phyloP scores from a whole-genome alignment of 1,284 basidiomycete species.

The Ganoderma lucidum region DNA sequence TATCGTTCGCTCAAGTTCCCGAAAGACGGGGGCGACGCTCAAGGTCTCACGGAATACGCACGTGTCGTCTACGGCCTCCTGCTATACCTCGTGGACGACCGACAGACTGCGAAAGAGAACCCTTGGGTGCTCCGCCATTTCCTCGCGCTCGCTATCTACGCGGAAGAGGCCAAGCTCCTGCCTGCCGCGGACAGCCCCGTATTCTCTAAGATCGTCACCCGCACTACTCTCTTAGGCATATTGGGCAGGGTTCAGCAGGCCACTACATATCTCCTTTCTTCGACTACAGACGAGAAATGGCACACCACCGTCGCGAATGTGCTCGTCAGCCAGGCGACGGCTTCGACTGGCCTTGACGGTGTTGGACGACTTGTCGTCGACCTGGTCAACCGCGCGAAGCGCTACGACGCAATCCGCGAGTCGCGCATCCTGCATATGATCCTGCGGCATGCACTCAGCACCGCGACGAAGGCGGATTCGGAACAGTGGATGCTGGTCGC shows the following conservation, averaged over 20 bases:
- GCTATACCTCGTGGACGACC: constrained; percentile 66
- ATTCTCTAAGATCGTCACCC: constrained; percentile 52
- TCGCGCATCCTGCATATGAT: constrained; percentile 66
- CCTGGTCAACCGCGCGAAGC: constrained; percentile 46
- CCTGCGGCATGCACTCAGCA: constrained; percentile 67
- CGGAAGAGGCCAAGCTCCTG: constrained; percentile 61
- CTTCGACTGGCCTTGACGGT: constrained; percentile 37
- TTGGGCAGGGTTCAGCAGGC: constrained; percentile 65
- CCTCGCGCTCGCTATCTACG: constrained; percentile 63
- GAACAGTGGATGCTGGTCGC: constrained; percentile 81
- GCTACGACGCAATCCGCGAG: constrained; percentile 58
- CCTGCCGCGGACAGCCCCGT: constrained; percentile 57
- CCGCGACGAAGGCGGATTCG: constrained; percentile 68
- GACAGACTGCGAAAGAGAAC: constrained; percentile 64
- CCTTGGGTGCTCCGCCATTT: constrained; percentile 74
- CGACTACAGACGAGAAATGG: constrained; percentile 59
- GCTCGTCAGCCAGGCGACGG: constrained; percentile 39
- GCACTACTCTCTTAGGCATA: constrained; percentile 52
- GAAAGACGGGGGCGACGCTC: constrained; percentile 47
- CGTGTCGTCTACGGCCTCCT: constrained; percentile 71
- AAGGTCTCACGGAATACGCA: constrained; percentile 69
- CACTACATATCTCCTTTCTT: constrained; percentile 72
- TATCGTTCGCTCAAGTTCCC: constrained; percentile 32
- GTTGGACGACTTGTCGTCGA: constrained; percentile 53
- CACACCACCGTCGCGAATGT: constrained; percentile 52